Evolutionary conservation across 139 green algal genomes (phyloP).

Genomic region (Chlorella sp.): DNA sequence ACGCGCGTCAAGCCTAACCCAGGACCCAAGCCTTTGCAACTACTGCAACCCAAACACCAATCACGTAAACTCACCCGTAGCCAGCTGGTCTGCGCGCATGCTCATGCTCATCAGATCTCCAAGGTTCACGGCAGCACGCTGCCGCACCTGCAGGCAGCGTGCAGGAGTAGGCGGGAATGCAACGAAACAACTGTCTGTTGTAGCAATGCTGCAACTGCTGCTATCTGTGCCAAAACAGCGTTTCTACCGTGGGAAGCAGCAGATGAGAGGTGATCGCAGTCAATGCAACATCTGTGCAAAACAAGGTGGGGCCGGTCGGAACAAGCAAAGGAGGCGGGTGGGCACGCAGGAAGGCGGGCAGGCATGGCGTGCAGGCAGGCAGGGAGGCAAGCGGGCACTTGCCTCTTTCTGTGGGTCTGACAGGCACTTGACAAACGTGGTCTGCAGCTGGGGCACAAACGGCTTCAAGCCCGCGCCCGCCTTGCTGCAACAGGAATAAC

Average conservation of each 20-base stretch:
- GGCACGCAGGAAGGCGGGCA: too few species aligned
- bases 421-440: slow-evolving; percentile 98
- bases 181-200: background rate
- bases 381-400: background rate
- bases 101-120: slow-evolving; percentile 80
- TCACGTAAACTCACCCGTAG: slow-evolving; percentile 4
- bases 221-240: too few species aligned
- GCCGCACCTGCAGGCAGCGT: slow-evolving; percentile 24
- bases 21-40: background rate
- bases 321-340: background rate
- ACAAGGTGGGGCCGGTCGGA: too few species aligned
- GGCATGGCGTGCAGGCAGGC: background rate
- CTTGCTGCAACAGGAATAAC: slow-evolving; percentile 51
- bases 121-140: slow-evolving; percentile 81
- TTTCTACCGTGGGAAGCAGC: too few species aligned
- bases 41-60: background rate
- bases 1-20: too few species aligned
- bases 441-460: slow-evolving; percentile 98
- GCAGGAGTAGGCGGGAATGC: background rate
- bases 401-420: slow-evolving; percentile 67
- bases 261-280: too few species aligned
- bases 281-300: too few species aligned
- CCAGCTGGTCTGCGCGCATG: slow-evolving; percentile 83
- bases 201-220: too few species aligned
- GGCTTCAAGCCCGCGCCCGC: slow-evolving; percentile 89